These are phyloP conservation scores for Xeromyces bisporus DNA, from an alignment of 495 filamentous ascomycete species.

Conservation along the genomic window DNA sequence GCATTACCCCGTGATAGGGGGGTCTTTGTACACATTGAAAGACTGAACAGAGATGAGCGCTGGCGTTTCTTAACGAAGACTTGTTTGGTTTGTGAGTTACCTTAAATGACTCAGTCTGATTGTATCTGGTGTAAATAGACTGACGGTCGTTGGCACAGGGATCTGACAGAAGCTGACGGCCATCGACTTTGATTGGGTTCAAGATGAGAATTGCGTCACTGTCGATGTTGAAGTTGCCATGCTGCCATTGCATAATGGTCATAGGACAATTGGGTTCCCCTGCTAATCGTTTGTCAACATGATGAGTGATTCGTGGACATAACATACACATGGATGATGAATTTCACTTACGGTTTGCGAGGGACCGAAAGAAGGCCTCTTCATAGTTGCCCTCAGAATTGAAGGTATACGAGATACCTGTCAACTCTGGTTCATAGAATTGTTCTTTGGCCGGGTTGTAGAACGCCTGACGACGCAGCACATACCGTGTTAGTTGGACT, in stretches of 20 bases:
- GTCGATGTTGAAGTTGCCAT: conserved; percentile 42
- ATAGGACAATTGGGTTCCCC: conserved; percentile 44
- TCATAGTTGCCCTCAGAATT: conserved; percentile 56
- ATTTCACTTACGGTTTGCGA: conserved; percentile 56
- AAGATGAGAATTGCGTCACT: conserved; percentile 43
- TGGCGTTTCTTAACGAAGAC: not conserved
- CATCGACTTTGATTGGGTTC: conserved; percentile 49
- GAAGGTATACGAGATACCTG: conserved; percentile 74
- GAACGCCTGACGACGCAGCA: conserved; percentile 50
- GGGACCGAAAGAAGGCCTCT: conserved; percentile 54
- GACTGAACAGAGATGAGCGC: conserved; percentile 26
- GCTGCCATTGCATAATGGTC: conserved; percentile 65
- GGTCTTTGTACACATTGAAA: conserved; percentile 43
- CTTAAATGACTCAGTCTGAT: conserved; percentile 47
- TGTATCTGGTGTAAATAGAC: conserved; percentile 49
- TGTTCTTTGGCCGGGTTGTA: conserved; percentile 54
- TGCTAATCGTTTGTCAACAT: conserved; percentile 24
- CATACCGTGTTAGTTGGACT: no score
- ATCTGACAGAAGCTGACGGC: conserved; percentile 52
- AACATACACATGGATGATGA: no score
- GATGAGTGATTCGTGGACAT: no score
- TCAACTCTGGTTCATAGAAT: conserved; percentile 50
- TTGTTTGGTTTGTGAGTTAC: no score
- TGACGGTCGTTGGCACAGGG: conserved; percentile 36
- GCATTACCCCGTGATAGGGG: conserved; percentile 40